Conservation (phyloP, 2,329 filamentous ascomycete genomes). For the Penicillium sp. region DNA sequence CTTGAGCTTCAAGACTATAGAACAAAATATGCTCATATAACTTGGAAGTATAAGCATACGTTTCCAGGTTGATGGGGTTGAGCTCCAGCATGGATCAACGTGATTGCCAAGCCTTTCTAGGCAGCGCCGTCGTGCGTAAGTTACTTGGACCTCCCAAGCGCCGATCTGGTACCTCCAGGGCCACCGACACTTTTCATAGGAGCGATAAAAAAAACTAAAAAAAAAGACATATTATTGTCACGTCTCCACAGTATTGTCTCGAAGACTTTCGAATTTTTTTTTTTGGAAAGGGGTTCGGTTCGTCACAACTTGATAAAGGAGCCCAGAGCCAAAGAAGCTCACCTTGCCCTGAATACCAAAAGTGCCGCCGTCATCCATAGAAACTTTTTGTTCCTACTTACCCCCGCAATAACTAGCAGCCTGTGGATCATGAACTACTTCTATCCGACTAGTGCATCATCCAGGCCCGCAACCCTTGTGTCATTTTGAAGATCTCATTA, state of each 20-base stretch:
- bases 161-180: conserved; percentile 8
- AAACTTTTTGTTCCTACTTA: conserved; percentile 9
- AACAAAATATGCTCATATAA: too few relatives aligned
- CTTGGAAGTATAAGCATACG: not conserved
- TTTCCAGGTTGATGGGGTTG: not conserved
- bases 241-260: not conserved
- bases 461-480: not conserved
- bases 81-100: not conserved
- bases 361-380: conserved; percentile 14
- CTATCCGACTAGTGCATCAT: conserved; percentile 2
- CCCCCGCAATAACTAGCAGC: conserved; percentile 1
- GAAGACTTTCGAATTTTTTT: not conserved
- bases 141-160: conserved; percentile 4
- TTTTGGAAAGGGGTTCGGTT: not conserved
- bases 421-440: conserved; percentile 7
- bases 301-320: not conserved
- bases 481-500: not conserved
- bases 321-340: not conserved
- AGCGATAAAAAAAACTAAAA: not conserved
- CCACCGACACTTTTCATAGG: not conserved
- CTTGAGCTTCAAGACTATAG: not conserved
- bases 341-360: not conserved
- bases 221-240: not conserved
- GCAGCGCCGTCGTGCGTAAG: conserved; percentile 21
- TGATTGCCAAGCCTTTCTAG: conserved; percentile 20